Evolutionary conservation across 257 asterid species (phyloP).

Genomic region (Primulina eburnea): DNA sequence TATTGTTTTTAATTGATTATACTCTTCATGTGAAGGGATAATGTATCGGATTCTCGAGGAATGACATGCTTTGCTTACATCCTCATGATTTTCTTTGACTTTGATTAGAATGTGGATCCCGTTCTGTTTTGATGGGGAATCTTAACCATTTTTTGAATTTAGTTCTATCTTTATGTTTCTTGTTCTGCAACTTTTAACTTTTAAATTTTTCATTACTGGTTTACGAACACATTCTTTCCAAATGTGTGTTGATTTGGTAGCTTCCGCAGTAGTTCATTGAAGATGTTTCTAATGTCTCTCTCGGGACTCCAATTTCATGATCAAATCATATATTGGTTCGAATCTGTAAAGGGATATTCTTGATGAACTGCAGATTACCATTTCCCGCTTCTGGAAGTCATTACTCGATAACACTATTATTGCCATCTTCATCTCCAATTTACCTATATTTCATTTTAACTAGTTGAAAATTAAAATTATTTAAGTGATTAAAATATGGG

Average conservation of each 20-base stretch:
- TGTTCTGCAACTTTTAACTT: background rate
- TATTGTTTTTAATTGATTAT: background rate
- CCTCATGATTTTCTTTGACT: background rate
- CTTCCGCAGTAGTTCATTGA: background rate
- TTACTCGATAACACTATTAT: too few relatives aligned
- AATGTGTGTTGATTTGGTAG: background rate
- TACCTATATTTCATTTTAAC: background rate
- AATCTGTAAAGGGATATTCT: background rate
- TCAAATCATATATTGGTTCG: background rate
- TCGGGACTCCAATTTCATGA: background rate
- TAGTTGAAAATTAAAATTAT: background rate
- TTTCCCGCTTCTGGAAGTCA: background rate
- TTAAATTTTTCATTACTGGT: background rate
- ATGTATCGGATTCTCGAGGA: background rate
- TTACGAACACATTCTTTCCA: background rate
- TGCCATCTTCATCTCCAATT: background rate
- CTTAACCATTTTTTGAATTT: background rate
- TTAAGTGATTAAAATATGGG: background rate
- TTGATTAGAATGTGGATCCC: constrained; percentile 2
- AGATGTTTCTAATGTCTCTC: background rate
- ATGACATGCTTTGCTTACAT: constrained; percentile 15
- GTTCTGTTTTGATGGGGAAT: constrained; percentile 3
- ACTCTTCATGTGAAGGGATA: constrained; percentile 14
- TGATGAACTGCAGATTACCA: background rate
- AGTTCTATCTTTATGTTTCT: constrained; percentile 7